These are phyloP conservation scores for Spinacia oleracea DNA, from an alignment of 179 eudicot genomes.

Conservation along the genomic window DNA sequence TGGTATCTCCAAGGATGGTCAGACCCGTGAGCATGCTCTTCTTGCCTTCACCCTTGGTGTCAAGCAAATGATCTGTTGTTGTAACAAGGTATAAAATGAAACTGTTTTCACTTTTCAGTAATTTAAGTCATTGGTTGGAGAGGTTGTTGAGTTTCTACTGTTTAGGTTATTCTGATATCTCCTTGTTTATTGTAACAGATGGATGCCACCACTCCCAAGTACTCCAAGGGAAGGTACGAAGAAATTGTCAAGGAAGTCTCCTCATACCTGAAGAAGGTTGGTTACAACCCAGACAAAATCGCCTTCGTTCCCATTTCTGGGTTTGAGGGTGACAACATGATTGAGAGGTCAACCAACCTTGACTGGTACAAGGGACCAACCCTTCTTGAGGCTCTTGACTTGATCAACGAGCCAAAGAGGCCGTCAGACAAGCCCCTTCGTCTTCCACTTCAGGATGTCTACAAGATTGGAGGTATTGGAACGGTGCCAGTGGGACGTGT, in stretches of 20 bases:
- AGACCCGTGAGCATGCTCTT: slow-evolving; percentile 39
- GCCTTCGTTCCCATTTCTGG: slow-evolving; percentile 38
- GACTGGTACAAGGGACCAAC: slow-evolving; percentile 48
- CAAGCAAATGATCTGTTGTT: slow-evolving; percentile 39
- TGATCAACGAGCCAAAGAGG: slow-evolving; percentile 36
- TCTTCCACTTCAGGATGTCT: slow-evolving; percentile 41
- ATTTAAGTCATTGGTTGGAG: no score
- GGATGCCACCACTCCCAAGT: slow-evolving; percentile 44
- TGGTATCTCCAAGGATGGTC: slow-evolving; percentile 43
- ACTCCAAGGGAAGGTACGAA: slow-evolving; percentile 39
- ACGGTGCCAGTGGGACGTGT: slow-evolving; percentile 40
- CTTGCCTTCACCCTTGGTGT: slow-evolving; percentile 41
- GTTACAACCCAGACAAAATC: slow-evolving; percentile 41
- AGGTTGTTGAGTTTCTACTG: no score
- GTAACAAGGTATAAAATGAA: slow-evolving; percentile 29
- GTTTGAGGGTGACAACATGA: slow-evolving; percentile 41
- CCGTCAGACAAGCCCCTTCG: slow-evolving; percentile 44
- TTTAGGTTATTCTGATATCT: not conserved
- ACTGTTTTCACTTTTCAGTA: no score
- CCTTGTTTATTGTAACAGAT: slow-evolving; percentile 12
- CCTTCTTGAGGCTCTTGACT: slow-evolving; percentile 32
- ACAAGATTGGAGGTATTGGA: slow-evolving; percentile 42
- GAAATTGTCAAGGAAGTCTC: slow-evolving; percentile 43
- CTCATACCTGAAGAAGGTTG: slow-evolving; percentile 43
- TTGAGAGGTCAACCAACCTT: slow-evolving; percentile 43